Base-by-base conservation (phyloP, 1,284 basidiomycete species). In the Phellopilus nigrolimitatus region DNA sequence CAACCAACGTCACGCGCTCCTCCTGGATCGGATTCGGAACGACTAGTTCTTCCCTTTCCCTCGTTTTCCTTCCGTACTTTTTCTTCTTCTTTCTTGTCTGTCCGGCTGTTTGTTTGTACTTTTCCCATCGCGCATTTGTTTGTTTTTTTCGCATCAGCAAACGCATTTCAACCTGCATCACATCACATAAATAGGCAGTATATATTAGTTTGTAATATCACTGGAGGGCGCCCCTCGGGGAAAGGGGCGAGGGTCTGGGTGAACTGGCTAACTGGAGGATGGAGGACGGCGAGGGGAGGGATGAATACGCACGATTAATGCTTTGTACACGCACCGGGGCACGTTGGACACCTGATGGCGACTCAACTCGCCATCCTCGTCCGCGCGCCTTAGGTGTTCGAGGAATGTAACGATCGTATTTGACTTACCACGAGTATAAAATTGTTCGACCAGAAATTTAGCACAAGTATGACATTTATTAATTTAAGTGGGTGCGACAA, bases 141-240 rank as follows among this genome's bases (percentile, higher is more conserved):
- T 15, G 24, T 42, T 3, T 30, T 38, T 37, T 9, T n/a, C 49
- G 33, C 40, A 33, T 33, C 50, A 37, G n/a, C 51, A 53, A 47
- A 36, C 34, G 51, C 51, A 53, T 53, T 53, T 53, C 51, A 53
- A 53, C 51, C 51, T 53, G 51, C 51, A 48, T 48, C 39, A 37
- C 37, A 33, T 33, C n/a, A 42, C n/a, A 27, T 38, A 38, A 34
- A 38, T 48, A 27, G 40, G 40, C 15, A 42, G n/a, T 19, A 19
- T 21, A 15, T 42, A 3, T 36, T 28, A 37, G 46, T 37, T 48
- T 48, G 46, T 48, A 48, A 48, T 48, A 36, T 36, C 33, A 25
- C 4, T 39, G 39, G 31, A 48, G 38, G 12, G 30, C 21, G 13
- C 12, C 28, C 12, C 12, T 43, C 15, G 8, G 31, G 13, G 12